A percentile compares a stretch with the other conserved stretches of the same genome.
Evolutionary conservation across 805 yeast species (phyloP).

Genomic region (Saturnispora gosingensis): DNA sequence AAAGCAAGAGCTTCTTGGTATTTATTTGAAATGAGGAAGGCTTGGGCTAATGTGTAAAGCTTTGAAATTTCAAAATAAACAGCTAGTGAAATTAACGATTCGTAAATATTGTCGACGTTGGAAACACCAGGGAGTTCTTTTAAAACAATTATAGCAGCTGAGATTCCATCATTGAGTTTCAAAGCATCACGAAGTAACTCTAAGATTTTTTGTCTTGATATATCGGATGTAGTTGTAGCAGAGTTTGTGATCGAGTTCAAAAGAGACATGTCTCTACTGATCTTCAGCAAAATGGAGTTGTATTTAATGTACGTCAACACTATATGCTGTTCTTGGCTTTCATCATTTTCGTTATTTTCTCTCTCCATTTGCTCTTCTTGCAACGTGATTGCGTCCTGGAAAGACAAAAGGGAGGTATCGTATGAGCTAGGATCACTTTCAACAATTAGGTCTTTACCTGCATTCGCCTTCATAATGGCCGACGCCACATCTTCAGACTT

Average conservation of each 20-base stretch:
- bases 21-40: slow-evolving; percentile 32
- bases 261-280: slow-evolving; percentile 60
- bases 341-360: slow-evolving; percentile 35
- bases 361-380: slow-evolving; percentile 50
- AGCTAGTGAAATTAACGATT: slow-evolving; percentile 43
- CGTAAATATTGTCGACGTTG: slow-evolving; percentile 62
- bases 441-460: slow-evolving; percentile 24
- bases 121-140: slow-evolving; percentile 87
- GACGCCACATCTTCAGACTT: slow-evolving; percentile 66
- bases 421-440: slow-evolving; percentile 36
- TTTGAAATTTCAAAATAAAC: slow-evolving; percentile 39
- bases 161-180: slow-evolving; percentile 42
- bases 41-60: slow-evolving; percentile 35
- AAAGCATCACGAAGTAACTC: slow-evolving; percentile 33
- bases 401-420: slow-evolving; percentile 48
- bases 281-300: slow-evolving; percentile 51
- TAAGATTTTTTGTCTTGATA: slow-evolving; percentile 19
- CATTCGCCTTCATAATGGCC: slow-evolving; percentile 36
- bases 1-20: slow-evolving; percentile 42
- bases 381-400: slow-evolving; percentile 60
- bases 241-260: slow-evolving; percentile 25
- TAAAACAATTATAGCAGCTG: slow-evolving; percentile 46
- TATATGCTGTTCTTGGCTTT: slow-evolving; percentile 63
- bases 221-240: slow-evolving; percentile 14
- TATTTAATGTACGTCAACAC: slow-evolving; percentile 68